phyloP scores from a whole-genome alignment of 345 rosid genomes.

The Aurinia saxatilis region DNA sequence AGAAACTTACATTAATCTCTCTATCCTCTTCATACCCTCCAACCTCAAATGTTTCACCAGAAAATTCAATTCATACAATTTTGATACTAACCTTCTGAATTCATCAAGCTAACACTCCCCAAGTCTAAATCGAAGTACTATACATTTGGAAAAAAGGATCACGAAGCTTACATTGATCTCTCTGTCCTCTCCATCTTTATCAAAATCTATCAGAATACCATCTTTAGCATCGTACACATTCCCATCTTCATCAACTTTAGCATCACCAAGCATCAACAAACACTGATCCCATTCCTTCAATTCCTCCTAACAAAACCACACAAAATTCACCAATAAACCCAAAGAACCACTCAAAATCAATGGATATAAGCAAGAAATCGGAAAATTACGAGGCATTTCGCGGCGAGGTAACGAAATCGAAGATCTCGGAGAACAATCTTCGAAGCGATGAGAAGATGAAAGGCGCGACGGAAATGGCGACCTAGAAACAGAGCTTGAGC shows the following conservation, averaged over 20 bases:
- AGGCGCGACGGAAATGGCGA: constrained; percentile 92
- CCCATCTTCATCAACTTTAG: constrained; percentile 82
- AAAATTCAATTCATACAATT: neutral
- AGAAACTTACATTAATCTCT: no score
- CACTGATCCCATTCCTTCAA: constrained; percentile 98
- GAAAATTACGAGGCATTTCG: constrained; percentile 78
- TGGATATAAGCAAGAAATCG: neutral
- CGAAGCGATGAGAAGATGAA: constrained; percentile 86
- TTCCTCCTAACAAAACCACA: constrained; percentile 55
- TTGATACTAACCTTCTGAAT: neutral
- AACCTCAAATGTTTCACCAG: neutral
- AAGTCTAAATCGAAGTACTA: neutral
- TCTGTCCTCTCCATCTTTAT: constrained; percentile 88
- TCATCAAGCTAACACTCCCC: neutral
- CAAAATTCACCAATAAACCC: no score
- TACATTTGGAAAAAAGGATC: neutral
- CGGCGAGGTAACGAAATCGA: constrained; percentile 95
- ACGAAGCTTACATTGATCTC: constrained; percentile 67
- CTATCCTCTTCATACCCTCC: neutral
- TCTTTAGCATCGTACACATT: constrained; percentile 66
- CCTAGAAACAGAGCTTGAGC: constrained; percentile 94
- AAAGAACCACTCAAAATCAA: constrained; percentile 5
- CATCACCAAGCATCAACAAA: constrained; percentile 79
- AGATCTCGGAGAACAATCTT: constrained; percentile 90
- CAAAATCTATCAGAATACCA: constrained; percentile 54